Conservation (phyloP, 305 asterid genomes). For the Salvia sclarea region DNA sequence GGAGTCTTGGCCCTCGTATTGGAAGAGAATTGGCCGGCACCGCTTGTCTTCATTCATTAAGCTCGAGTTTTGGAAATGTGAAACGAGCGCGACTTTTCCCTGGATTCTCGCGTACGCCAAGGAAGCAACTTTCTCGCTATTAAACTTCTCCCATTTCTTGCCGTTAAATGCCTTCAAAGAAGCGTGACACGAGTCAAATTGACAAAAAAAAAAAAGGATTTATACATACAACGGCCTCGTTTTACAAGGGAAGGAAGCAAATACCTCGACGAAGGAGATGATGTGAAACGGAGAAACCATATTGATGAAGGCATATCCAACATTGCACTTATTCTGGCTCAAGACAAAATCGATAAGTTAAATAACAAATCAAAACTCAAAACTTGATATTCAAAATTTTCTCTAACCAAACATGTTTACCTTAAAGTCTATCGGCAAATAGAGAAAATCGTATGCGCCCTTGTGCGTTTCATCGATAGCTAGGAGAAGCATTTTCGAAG, state of each 20-base stretch:
- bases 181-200: constrained; percentile 5
- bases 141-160: constrained; percentile 97
- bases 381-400: constrained; percentile 1
- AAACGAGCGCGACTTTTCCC: constrained; percentile 76
- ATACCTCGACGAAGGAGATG: constrained; percentile 84
- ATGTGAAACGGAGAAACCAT: constrained; percentile 88
- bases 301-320: constrained; percentile 94
- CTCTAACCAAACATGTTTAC: constrained; percentile 39
- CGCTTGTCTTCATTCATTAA: constrained; percentile 94
- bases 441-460: constrained; percentile 90
- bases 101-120: constrained; percentile 98
- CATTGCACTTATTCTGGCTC: constrained; percentile 93
- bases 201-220: background rate
- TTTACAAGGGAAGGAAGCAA: constrained; percentile 22
- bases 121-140: constrained; percentile 92
- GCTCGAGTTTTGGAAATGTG: constrained; percentile 96
- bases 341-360: constrained; percentile 17
- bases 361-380: background rate
- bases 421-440: constrained; percentile 96
- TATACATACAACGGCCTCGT: background rate
- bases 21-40: constrained; percentile 87
- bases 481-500: constrained; percentile 90
- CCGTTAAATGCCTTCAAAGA: constrained; percentile 79
- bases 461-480: constrained; percentile 91
- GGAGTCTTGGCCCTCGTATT: constrained; percentile 65